These are phyloP conservation scores for Podospora comata DNA, from an alignment of 495 filamentous ascomycete species.

Conservation along the genomic window DNA sequence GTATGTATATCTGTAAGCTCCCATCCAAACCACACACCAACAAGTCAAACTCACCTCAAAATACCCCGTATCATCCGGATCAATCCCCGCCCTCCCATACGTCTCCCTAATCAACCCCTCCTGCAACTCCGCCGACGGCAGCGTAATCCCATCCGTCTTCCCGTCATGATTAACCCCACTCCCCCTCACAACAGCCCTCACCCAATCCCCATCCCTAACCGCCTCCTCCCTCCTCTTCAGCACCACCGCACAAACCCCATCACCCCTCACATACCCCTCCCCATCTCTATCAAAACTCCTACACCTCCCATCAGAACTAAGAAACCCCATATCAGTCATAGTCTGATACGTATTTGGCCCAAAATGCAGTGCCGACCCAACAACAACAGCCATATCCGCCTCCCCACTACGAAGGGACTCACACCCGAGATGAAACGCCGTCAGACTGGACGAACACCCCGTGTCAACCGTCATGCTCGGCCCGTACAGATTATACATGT, in stretches of 20 bases:
- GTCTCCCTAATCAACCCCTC: slow-evolving; percentile 45
- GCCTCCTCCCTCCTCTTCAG: slow-evolving; percentile 56
- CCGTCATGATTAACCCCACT: slow-evolving; percentile 55
- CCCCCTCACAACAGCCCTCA: slow-evolving; percentile 57
- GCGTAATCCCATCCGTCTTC: slow-evolving; percentile 45
- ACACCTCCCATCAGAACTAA: slow-evolving; percentile 35
- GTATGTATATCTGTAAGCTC: too few relatives aligned
- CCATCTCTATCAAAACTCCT: slow-evolving; percentile 58
- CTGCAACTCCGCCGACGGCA: slow-evolving; percentile 51
- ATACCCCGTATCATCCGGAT: slow-evolving; percentile 44
- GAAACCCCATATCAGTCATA: slow-evolving; percentile 30
- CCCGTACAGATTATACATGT: slow-evolving; percentile 45
- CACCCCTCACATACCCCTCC: slow-evolving; percentile 61
- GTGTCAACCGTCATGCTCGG: slow-evolving; percentile 47
- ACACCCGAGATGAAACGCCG: slow-evolving; percentile 51
- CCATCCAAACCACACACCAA: too few relatives aligned
- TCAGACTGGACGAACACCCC: slow-evolving; percentile 53
- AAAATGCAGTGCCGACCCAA: slow-evolving; percentile 51
- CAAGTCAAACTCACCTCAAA: slow-evolving; percentile 13
- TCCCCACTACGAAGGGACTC: slow-evolving; percentile 45
- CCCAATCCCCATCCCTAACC: slow-evolving; percentile 46
- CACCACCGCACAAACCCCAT: slow-evolving; percentile 52
- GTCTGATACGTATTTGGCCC: slow-evolving; percentile 38
- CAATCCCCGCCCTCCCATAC: slow-evolving; percentile 44
- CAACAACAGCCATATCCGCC: slow-evolving; percentile 43